A percentile compares a stretch with the other conserved stretches of the same genome.
Conservation (phyloP, 331 rosid species). For the Ulmus americana region DNA sequence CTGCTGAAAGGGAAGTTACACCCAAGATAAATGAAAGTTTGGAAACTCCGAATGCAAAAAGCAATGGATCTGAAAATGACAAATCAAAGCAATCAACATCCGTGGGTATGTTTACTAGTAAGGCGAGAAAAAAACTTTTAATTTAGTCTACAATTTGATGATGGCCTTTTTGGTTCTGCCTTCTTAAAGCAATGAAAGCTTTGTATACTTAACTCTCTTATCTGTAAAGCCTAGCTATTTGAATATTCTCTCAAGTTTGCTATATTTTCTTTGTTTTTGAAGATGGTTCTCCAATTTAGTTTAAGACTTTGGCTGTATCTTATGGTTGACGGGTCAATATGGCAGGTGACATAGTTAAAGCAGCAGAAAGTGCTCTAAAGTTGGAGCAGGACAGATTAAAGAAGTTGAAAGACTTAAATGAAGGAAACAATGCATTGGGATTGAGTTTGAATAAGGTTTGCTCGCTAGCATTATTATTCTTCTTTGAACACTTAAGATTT, state of each 20-base stretch:
- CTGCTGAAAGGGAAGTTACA: constrained; percentile 36
- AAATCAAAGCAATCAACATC: constrained; percentile 16
- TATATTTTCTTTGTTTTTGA: neutral
- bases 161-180: neutral
- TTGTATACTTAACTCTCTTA: neutral
- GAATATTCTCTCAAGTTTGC: neutral
- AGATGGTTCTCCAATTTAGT: constrained; percentile 18
- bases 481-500: constrained; percentile 1
- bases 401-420: constrained; percentile 49
- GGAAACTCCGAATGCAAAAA: constrained; percentile 28
- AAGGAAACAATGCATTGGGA: constrained; percentile 44
- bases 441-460: constrained; percentile 49
- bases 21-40: constrained; percentile 22
- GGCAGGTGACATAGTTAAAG: constrained; percentile 54
- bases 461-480: constrained; percentile 7
- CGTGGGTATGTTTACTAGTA: constrained; percentile 26
- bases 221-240: neutral
- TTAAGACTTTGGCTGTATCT: constrained; percentile 12
- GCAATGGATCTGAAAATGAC: constrained; percentile 21
- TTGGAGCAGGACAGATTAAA: constrained; percentile 64
- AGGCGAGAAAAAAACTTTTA: constrained; percentile 9
- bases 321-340: constrained; percentile 21
- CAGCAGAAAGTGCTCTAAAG: constrained; percentile 58
- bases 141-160: neutral
- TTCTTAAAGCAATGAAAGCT: neutral